phyloP scores from a whole-genome alignment of 331 rosid genomes.

The Erythrophleum ivorense region DNA sequence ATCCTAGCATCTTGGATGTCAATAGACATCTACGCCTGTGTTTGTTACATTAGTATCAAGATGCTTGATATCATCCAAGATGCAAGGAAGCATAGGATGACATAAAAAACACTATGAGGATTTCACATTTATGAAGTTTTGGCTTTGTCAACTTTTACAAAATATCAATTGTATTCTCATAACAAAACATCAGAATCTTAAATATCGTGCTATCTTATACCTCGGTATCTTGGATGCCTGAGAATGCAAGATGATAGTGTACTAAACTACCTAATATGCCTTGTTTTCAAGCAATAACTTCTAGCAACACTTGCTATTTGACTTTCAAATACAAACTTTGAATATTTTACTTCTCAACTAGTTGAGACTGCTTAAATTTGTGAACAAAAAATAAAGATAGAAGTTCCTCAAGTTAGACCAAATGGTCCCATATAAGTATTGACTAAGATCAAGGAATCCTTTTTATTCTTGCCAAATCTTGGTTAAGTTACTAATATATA shows the following conservation, averaged over 20 bases:
- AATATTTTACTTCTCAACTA: not conserved
- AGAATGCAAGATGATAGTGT: too few species aligned
- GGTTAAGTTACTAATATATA: too few species aligned
- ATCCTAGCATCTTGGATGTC: not conserved
- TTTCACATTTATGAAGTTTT: not conserved
- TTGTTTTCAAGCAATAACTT: not conserved
- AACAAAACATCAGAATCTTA: too few species aligned
- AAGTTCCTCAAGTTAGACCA: not conserved
- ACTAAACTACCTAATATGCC: not conserved
- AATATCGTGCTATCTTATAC: too few species aligned
- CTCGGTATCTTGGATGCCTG: too few species aligned
- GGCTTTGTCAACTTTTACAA: not conserved
- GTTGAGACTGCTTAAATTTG: not conserved
- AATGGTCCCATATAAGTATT: not conserved
- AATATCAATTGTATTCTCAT: not conserved
- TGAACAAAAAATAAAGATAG: not conserved
- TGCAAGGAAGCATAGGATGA: not conserved
- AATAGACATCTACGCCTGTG: not conserved
- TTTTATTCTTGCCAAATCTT: too few species aligned
- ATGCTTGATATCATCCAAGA: not conserved
- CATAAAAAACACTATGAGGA: not conserved
- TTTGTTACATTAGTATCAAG: too few species aligned
- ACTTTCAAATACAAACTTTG: not conserved
- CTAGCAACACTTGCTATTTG: not conserved
- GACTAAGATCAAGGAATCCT: too few species aligned